Percentiles rank a stretch among this genome's conserved stretches.
phyloP scores from a whole-genome alignment of 2,329 filamentous ascomycete species.

The Botrytis tulipae region DNA sequence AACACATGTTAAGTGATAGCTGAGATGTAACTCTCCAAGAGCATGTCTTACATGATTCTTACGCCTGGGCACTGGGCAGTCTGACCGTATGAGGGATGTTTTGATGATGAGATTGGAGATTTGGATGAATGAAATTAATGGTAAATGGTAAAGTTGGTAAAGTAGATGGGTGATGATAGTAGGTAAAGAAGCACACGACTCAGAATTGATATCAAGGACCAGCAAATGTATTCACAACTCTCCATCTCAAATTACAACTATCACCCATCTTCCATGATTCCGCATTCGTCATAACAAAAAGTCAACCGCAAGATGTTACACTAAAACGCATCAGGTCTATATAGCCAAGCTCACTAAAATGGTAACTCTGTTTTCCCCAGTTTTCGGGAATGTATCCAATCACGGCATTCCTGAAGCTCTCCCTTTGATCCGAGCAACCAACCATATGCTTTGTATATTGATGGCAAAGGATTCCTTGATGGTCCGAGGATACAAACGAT shows the following conservation, averaged over 20 bases:
- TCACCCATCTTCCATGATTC: neutral
- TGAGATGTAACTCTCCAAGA: neutral
- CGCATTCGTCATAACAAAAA: conserved; percentile 2
- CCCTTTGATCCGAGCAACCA: conserved; percentile 18
- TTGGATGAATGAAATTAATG: neutral
- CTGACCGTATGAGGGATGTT: neutral
- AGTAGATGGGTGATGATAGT: neutral
- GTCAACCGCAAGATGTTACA: neutral
- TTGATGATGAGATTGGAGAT: neutral
- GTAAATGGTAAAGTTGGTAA: neutral
- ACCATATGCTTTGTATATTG: neutral
- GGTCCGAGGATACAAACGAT: conserved; percentile 20
- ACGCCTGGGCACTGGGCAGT: conserved; percentile 1
- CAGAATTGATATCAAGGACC: neutral
- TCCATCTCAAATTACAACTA: neutral
- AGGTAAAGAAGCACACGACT: conserved; percentile 1
- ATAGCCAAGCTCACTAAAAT: conserved; percentile 13
- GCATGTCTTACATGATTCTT: neutral
- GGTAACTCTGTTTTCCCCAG: neutral
- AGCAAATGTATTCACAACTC: neutral
- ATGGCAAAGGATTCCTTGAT: conserved; percentile 15
- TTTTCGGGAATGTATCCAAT: conserved; percentile 21
- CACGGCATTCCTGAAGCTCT: conserved; percentile 16
- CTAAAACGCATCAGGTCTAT: conserved; percentile 7
- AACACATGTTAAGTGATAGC: neutral